phyloP scores from a whole-genome alignment of 805 yeast species.

The Candida silvicultrix region DNA sequence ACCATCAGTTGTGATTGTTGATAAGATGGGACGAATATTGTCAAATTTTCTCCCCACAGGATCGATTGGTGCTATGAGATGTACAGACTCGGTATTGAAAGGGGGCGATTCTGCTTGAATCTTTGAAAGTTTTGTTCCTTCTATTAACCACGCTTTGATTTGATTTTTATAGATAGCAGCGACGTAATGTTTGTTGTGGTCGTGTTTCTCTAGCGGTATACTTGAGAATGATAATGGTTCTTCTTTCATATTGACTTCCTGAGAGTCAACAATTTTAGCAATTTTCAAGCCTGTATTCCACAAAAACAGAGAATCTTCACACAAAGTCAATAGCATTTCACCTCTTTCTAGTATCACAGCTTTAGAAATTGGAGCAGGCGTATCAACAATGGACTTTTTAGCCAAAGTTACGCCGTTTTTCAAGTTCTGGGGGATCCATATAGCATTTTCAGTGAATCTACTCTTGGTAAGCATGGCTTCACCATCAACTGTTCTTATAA shows the following conservation, averaged over 20 bases:
- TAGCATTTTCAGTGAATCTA: constrained; percentile 53
- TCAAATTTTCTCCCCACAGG: constrained; percentile 43
- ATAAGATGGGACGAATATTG: constrained; percentile 38
- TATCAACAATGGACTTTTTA: constrained; percentile 34
- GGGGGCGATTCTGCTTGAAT: constrained; percentile 35
- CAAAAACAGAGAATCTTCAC: constrained; percentile 40
- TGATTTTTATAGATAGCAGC: constrained; percentile 43
- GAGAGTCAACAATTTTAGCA: constrained; percentile 15
- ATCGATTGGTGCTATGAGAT: constrained; percentile 52
- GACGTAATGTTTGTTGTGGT: constrained; percentile 34
- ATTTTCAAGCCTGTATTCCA: constrained; percentile 49
- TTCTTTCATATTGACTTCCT: constrained; percentile 11
- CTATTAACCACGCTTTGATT: constrained; percentile 35
- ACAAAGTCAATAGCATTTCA: constrained; percentile 35
- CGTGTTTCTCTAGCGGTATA: constrained; percentile 28
- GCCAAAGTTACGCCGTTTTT: constrained; percentile 28
- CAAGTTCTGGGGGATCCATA: constrained; percentile 47
- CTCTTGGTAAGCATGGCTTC: constrained; percentile 51
- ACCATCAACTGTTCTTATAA: constrained; percentile 66
- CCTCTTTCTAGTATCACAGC: constrained; percentile 48
- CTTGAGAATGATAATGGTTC: constrained; percentile 26
- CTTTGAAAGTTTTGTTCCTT: constrained; percentile 19
- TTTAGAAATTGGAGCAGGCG: constrained; percentile 38
- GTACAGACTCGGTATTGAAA: constrained; percentile 28
- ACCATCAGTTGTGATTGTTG: constrained; percentile 52